phyloP scores from a whole-genome alignment of 495 filamentous ascomycete genomes.

The Tuber microsphaerosporum region DNA sequence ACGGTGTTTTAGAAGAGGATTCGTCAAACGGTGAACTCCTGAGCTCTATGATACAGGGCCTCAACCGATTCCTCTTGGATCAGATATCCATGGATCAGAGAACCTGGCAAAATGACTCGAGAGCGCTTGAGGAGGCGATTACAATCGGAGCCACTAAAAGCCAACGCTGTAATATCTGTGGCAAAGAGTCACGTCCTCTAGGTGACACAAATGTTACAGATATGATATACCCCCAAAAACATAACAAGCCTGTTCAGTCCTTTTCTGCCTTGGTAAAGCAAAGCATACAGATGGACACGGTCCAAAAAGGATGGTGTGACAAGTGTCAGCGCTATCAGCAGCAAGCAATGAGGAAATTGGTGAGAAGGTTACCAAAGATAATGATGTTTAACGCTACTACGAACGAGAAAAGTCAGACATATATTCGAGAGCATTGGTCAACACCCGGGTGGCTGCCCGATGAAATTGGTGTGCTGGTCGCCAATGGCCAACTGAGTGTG shows the following conservation, averaged over 20 bases:
- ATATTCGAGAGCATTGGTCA: slow-evolving; percentile 69
- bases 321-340: slow-evolving; percentile 79
- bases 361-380: slow-evolving; percentile 71
- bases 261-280: slow-evolving; percentile 49
- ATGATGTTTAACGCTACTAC: slow-evolving; percentile 77
- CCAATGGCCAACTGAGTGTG: slow-evolving; percentile 72
- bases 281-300: slow-evolving; percentile 74
- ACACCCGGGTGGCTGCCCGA: slow-evolving; percentile 84
- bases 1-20: slow-evolving; percentile 78
- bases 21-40: slow-evolving; percentile 56
- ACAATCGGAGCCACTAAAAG: slow-evolving; percentile 36
- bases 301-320: slow-evolving; percentile 72
- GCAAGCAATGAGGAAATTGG: slow-evolving; percentile 67
- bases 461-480: slow-evolving; percentile 80
- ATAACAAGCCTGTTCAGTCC: slow-evolving; percentile 32
- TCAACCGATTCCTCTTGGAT: slow-evolving; percentile 69
- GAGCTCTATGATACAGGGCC: slow-evolving; percentile 65
- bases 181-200: slow-evolving; percentile 52
- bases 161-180: slow-evolving; percentile 67
- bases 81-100: slow-evolving; percentile 65
- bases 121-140: slow-evolving; percentile 50
- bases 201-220: slow-evolving; percentile 62
- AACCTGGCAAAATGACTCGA: slow-evolving; percentile 52
- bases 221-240: slow-evolving; percentile 64
- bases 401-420: slow-evolving; percentile 47